phyloP scores from a whole-genome alignment of 2,329 filamentous ascomycete species.

The Hymenoscyphus repandus region DNA sequence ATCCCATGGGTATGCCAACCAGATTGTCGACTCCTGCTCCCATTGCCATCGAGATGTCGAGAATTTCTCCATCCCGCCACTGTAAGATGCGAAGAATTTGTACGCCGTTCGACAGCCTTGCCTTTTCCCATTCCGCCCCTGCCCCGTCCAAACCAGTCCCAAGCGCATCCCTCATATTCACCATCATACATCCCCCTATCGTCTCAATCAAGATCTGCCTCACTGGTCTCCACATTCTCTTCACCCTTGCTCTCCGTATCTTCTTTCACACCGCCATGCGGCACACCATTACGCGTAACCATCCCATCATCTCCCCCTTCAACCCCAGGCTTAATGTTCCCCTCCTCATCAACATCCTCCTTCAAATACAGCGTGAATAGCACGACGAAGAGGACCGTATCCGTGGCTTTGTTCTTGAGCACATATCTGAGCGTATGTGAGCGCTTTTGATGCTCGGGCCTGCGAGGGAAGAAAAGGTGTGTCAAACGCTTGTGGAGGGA shows the following conservation, averaged over 20 bases:
- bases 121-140: background rate
- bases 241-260: background rate
- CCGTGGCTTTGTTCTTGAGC: constrained; percentile 72
- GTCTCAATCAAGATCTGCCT: constrained; percentile 26
- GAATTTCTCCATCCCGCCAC: no score
- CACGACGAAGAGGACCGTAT: constrained; percentile 73
- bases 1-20: no score
- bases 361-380: constrained; percentile 72
- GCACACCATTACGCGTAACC: constrained; percentile 7
- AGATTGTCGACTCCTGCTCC: no score
- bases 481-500: constrained; percentile 23
- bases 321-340: constrained; percentile 42
- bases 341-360: constrained; percentile 58
- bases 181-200: background rate
- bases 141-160: background rate
- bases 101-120: no score
- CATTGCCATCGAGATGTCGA: no score
- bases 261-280: no score
- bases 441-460: constrained; percentile 40
- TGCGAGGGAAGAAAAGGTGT: constrained; percentile 9
- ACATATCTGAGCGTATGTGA: constrained; percentile 88
- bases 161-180: background rate
- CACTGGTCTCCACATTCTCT: constrained; percentile 16
- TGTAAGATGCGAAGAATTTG: no score
- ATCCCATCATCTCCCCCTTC: constrained; percentile 25